These are phyloP conservation scores for Rutstroemia sp. DNA, from an alignment of 2,329 filamentous ascomycete species.

Conservation along the genomic window DNA sequence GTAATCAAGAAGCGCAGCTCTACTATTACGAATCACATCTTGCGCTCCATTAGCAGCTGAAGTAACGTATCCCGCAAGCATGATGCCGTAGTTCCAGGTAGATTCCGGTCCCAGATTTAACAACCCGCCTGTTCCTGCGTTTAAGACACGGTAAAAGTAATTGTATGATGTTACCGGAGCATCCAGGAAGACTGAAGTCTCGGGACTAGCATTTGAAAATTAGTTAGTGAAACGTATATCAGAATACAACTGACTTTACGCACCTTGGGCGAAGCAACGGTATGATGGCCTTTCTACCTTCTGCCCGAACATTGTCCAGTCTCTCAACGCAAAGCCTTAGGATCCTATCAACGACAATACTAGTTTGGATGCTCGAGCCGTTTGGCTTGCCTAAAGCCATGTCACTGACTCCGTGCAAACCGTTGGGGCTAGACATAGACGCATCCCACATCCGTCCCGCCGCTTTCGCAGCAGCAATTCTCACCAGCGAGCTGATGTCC, in stretches of 20 bases:
- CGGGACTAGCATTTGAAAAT: neutral
- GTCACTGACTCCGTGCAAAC: too few relatives aligned
- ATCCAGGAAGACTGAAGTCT: neutral
- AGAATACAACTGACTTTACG: neutral
- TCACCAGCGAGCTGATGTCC: slow-evolving; percentile 81
- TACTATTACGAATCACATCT: slow-evolving; percentile 61
- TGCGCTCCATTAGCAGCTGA: slow-evolving; percentile 75
- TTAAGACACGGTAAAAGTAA: slow-evolving; percentile 20
- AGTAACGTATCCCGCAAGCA: slow-evolving; percentile 62
- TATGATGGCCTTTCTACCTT: slow-evolving; percentile 50
- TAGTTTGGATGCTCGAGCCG: too few relatives aligned
- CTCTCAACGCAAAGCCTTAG: slow-evolving; percentile 79
- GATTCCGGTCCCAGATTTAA: slow-evolving; percentile 5
- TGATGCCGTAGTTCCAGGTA: slow-evolving; percentile 31
- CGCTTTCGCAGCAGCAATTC: slow-evolving; percentile 68
- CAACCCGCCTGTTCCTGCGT: slow-evolving; percentile 9
- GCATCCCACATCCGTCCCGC: slow-evolving; percentile 40
- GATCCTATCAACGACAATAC: slow-evolving; percentile 18
- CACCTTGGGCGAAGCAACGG: slow-evolving; percentile 25
- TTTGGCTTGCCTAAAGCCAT: too few relatives aligned
- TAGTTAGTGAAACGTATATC: neutral
- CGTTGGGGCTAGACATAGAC: neutral
- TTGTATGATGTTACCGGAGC: slow-evolving; percentile 8
- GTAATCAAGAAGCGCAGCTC: slow-evolving; percentile 54
- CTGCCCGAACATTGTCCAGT: slow-evolving; percentile 73